Conservation (phyloP, 306 rosid genomes). For the Vigna unguiculata region DNA sequence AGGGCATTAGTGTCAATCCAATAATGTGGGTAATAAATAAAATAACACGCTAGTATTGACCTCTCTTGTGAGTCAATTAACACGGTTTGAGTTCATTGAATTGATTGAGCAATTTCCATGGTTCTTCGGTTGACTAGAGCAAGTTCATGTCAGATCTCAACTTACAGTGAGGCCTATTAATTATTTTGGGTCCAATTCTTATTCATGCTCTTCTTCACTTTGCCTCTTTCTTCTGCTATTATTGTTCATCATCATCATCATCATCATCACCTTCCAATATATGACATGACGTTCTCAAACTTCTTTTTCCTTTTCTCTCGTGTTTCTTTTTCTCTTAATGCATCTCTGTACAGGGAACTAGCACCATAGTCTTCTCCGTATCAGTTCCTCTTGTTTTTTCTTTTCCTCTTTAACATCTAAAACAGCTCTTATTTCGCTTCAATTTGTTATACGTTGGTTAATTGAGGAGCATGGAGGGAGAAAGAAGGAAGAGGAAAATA, state of each 20-base stretch:
- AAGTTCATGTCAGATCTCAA: constrained; percentile 5
- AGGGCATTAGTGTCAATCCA: constrained; percentile 26
- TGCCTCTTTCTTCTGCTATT: background rate
- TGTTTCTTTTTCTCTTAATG: background rate
- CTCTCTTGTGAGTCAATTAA: constrained; percentile 35
- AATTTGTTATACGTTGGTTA: background rate
- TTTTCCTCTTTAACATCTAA: background rate
- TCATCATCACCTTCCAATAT: background rate
- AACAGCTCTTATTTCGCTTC: background rate
- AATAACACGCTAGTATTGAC: constrained; percentile 31
- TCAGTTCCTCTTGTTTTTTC: background rate
- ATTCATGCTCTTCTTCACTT: constrained; percentile 8
- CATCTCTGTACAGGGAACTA: background rate
- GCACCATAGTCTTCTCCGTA: background rate
- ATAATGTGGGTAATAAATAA: background rate
- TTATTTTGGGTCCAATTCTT: background rate
- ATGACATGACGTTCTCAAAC: background rate
- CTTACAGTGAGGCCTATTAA: background rate
- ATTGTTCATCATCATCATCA: background rate
- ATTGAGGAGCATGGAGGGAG: constrained; percentile 59
- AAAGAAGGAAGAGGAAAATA: constrained; percentile 66
- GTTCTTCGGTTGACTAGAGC: constrained; percentile 2
- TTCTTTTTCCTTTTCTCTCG: background rate
- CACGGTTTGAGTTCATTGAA: constrained; percentile 35
- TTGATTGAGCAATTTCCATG: background rate